Conservation (phyloP, 768 basidiomycete genomes). For the Mycena leptocephala region DNA sequence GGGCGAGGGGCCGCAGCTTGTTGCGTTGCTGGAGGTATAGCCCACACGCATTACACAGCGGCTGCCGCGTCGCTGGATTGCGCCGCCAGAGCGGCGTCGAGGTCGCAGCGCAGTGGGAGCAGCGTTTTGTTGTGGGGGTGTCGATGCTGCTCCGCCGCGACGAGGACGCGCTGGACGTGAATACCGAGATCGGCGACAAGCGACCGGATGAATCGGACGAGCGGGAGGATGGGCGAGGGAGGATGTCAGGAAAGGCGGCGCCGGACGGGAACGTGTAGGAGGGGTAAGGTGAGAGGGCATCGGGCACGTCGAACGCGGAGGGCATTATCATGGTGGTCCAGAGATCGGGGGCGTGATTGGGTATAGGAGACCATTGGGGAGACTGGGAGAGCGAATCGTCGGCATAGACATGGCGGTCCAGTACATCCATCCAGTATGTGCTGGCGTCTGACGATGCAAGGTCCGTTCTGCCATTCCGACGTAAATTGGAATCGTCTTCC, state of each 20-base stretch:
- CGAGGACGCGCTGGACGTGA: not conserved
- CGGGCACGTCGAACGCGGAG: not conserved
- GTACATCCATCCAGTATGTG: not conserved
- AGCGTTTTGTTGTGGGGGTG: not conserved
- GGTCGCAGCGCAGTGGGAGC: constrained; percentile 21
- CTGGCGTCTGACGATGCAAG: not conserved
- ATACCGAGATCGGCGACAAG: not conserved
- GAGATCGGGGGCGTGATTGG: not conserved
- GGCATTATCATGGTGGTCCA: not conserved
- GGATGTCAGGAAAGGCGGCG: not conserved
- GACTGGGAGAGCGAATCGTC: not conserved
- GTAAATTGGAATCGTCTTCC: not conserved
- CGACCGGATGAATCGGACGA: not conserved
- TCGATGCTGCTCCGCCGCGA: not conserved
- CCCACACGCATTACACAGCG: constrained; percentile 27
- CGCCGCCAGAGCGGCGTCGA: constrained; percentile 24
- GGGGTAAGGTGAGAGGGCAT: not conserved
- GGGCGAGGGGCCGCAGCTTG: constrained; percentile 15
- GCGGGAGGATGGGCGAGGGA: not conserved
- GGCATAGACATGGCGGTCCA: not conserved
- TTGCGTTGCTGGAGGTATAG: constrained; percentile 23
- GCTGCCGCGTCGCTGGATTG: not conserved
- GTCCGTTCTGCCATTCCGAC: too few relatives aligned
- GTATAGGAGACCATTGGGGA: not conserved
- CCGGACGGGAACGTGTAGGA: not conserved